phyloP scores from a whole-genome alignment of 495 filamentous ascomycete genomes.

The Hypoxylon crocopeplum region DNA sequence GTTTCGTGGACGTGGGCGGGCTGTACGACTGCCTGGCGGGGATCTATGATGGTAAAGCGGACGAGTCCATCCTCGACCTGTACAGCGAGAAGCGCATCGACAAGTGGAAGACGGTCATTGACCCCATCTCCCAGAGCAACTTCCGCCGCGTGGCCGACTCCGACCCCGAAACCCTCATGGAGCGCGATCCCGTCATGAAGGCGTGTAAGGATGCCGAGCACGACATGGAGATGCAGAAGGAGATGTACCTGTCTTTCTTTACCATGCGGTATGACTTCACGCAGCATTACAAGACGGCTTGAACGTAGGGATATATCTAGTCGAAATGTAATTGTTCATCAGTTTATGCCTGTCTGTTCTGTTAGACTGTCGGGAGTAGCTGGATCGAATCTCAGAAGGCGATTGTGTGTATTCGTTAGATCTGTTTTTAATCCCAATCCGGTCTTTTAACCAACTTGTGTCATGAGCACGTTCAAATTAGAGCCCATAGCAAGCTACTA shows the following conservation, averaged over 20 bases:
- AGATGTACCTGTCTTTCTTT: constrained; percentile 40
- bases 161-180: constrained; percentile 44
- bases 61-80: constrained; percentile 62
- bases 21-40: constrained; percentile 65
- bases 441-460: too few relatives aligned
- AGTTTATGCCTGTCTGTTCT: too few relatives aligned
- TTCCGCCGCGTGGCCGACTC: constrained; percentile 49
- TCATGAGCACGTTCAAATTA: too few relatives aligned
- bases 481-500: too few relatives aligned
- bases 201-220: constrained; percentile 44
- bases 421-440: too few relatives aligned
- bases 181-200: constrained; percentile 50
- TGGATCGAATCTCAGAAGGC: not conserved
- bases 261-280: constrained; percentile 52
- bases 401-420: not conserved
- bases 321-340: too few relatives aligned
- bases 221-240: constrained; percentile 37
- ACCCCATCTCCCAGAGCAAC: constrained; percentile 63
- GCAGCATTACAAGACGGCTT: too few relatives aligned
- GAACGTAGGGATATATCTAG: too few relatives aligned
- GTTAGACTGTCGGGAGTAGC: too few relatives aligned
- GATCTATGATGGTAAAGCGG: constrained; percentile 60
- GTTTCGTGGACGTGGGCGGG: constrained; percentile 64
- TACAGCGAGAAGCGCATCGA: constrained; percentile 63
- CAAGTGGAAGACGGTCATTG: constrained; percentile 62